Evolutionary conservation across 352 stramenopile species (phyloP).

Genomic region (Phytopythium mirpurense): DNA sequence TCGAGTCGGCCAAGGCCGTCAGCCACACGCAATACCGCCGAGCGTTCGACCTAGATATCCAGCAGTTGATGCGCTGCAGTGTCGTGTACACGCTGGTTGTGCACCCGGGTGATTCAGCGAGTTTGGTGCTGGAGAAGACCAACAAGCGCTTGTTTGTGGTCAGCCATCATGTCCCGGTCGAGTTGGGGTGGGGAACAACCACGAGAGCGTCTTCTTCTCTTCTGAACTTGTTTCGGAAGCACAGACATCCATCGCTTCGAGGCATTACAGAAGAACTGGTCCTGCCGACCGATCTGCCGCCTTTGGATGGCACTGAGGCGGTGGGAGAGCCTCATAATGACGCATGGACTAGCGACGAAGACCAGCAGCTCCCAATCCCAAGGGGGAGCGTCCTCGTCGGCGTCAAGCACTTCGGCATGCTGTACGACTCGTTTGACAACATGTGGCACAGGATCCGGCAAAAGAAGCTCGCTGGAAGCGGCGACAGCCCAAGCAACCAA

Average conservation of each 20-base stretch:
- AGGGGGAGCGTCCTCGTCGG: slow-evolving; percentile 49
- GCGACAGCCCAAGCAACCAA: not conserved
- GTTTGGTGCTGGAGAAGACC: slow-evolving; percentile 48
- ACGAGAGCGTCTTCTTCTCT: not conserved
- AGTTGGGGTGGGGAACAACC: not conserved
- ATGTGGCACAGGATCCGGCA: slow-evolving; percentile 64
- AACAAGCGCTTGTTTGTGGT: slow-evolving; percentile 61
- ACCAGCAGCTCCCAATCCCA: slow-evolving; percentile 21
- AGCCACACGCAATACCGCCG: slow-evolving; percentile 26
- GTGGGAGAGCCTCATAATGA: not conserved
- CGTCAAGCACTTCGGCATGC: slow-evolving; percentile 54
- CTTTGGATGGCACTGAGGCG: not conserved
- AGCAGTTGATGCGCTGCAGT: slow-evolving; percentile 35
- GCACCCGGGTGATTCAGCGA: slow-evolving; percentile 11
- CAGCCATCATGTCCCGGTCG: slow-evolving; percentile 21
- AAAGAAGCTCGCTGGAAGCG: slow-evolving; percentile 21
- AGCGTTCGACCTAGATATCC: slow-evolving; percentile 51
- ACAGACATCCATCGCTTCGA: not conserved
- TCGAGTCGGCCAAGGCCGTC: slow-evolving; percentile 17
- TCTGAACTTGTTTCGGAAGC: slow-evolving; percentile 1
- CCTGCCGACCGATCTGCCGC: not conserved
- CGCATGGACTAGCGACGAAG: not conserved
- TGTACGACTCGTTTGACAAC: slow-evolving; percentile 58
- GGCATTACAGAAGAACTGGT: slow-evolving; percentile 7
- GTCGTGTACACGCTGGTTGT: slow-evolving; percentile 46